Conservation (phyloP, 495 filamentous ascomycete genomes). For the Lindgomyces ingoldianus region DNA sequence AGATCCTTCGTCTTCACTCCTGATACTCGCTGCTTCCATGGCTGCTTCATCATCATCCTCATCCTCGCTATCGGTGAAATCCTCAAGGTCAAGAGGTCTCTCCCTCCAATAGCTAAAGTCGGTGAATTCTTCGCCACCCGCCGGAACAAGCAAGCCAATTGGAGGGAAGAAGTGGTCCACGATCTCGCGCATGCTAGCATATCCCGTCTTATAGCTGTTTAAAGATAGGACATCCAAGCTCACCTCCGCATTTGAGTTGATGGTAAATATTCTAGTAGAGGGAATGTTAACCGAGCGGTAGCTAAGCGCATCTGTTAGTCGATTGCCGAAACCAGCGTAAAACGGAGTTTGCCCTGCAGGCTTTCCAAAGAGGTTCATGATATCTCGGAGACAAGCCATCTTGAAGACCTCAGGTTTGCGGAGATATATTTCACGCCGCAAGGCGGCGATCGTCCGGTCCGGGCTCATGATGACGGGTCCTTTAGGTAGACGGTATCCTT, state of each 20-base stretch:
- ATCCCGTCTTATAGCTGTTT: slow-evolving; percentile 94
- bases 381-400: slow-evolving; percentile 96
- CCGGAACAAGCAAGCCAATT: slow-evolving; percentile 42
- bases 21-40: slow-evolving; percentile 39
- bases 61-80: slow-evolving; percentile 46
- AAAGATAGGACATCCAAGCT: slow-evolving; percentile 86
- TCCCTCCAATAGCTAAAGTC: slow-evolving; percentile 52
- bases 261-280: slow-evolving; percentile 92
- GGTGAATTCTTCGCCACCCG: slow-evolving; percentile 47
- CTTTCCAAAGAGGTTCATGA: slow-evolving; percentile 77
- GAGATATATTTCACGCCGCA: slow-evolving; percentile 90
- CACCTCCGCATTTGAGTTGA: slow-evolving; percentile 97
- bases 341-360: slow-evolving; percentile 61
- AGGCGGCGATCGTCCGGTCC: slow-evolving; percentile 92
- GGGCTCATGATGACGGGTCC: slow-evolving; percentile 94
- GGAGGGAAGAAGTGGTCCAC: slow-evolving; percentile 95
- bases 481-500: slow-evolving; percentile 79
- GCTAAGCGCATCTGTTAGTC: slow-evolving; percentile 91
- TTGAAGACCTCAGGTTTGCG: slow-evolving; percentile 99
- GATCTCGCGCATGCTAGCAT: slow-evolving; percentile 92
- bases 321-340: slow-evolving; percentile 96
- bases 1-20: slow-evolving; percentile 50
- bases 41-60: slow-evolving; percentile 49
- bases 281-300: slow-evolving; percentile 96
- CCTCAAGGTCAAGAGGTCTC: slow-evolving; percentile 41